Evolutionary conservation across 148 eudicot genomes (phyloP).

Genomic region (Polygonum aviculare): DNA sequence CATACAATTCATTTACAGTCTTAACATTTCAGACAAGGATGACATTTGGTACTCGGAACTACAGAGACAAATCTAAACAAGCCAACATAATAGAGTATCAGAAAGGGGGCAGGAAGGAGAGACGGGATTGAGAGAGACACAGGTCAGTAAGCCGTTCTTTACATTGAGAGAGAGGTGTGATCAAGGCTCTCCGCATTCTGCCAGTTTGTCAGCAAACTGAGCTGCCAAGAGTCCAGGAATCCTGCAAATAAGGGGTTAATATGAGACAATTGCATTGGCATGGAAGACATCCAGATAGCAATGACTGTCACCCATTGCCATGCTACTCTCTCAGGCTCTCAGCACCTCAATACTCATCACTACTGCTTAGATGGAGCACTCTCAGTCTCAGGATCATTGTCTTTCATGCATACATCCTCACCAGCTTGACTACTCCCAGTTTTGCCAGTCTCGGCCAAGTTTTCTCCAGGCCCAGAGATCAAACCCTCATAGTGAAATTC

Average conservation of each 20-base stretch:
- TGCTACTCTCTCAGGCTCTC: too few relatives aligned
- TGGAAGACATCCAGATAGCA: neutral
- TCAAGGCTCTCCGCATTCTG: neutral
- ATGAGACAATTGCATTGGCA: neutral
- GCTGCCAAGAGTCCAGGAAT: neutral
- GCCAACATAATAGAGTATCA: neutral
- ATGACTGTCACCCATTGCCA: too few relatives aligned
- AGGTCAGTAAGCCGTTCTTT: neutral
- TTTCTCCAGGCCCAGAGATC: neutral
- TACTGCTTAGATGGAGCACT: neutral
- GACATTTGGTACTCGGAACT: neutral
- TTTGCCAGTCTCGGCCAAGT: constrained; percentile 4
- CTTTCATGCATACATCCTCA: constrained; percentile 20
- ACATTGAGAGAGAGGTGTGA: neutral
- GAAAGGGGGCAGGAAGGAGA: neutral
- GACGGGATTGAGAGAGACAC: neutral
- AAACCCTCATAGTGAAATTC: constrained; percentile 13
- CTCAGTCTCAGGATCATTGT: neutral
- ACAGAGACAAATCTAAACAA: neutral
- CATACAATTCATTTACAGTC: neutral
- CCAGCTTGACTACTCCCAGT: constrained; percentile 1
- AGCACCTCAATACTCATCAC: neutral
- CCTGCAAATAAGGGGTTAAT: neutral
- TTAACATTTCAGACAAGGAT: neutral
- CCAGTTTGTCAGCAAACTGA: neutral